Evolutionary conservation across 2,329 filamentous ascomycete species (phyloP).

Genomic region (Calycina marina): DNA sequence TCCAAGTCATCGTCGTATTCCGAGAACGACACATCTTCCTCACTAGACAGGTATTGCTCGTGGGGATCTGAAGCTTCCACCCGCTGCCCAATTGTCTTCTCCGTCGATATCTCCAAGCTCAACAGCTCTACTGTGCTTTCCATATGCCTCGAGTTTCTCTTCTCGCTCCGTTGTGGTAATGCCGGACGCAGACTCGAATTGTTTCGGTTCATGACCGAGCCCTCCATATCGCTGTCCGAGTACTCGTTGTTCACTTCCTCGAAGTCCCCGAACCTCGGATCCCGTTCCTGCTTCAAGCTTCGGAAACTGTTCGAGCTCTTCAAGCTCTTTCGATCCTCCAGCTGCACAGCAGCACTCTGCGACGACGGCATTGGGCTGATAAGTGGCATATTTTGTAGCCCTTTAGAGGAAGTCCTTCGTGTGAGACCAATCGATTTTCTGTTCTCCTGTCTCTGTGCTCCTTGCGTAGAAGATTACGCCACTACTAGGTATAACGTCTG

Average conservation of each 20-base stretch:
- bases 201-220: constrained; percentile 12
- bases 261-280: constrained; percentile 15
- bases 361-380: not conserved
- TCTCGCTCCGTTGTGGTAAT: constrained; percentile 15
- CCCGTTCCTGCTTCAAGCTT: constrained; percentile 1
- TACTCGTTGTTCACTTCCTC: constrained; percentile 12
- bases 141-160: constrained; percentile 14
- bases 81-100: constrained; percentile 10
- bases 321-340: too few relatives aligned
- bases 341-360: too few relatives aligned
- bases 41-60: constrained; percentile 48
- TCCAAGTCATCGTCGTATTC: constrained; percentile 45
- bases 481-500: too few relatives aligned
- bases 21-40: constrained; percentile 49
- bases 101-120: constrained; percentile 11
- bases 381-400: too few relatives aligned
- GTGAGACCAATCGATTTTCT: too few relatives aligned
- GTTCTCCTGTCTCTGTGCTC: too few relatives aligned
- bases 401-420: too few relatives aligned
- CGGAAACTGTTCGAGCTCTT: not conserved
- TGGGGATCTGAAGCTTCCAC: constrained; percentile 28
- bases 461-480: too few relatives aligned
- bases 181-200: constrained; percentile 12
- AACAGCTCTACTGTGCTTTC: constrained; percentile 17
- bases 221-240: constrained; percentile 19